These are phyloP conservation scores for Dimargaris verticillata DNA, from an alignment of 192 early-diverging fungal genomes.

Conservation along the genomic window DNA sequence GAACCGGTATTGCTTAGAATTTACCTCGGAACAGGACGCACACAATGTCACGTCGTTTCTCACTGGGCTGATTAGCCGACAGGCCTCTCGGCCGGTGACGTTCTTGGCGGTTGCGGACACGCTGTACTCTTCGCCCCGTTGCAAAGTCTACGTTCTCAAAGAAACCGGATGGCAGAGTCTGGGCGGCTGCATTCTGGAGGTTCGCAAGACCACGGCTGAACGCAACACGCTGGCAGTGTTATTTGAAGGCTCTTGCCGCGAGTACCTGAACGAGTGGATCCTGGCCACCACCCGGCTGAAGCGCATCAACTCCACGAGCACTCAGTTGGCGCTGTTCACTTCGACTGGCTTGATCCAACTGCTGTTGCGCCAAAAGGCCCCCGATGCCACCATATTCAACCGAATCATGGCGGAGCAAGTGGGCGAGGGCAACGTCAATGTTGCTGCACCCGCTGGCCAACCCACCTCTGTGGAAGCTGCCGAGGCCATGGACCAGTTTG, in stretches of 20 bases:
- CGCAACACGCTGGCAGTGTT: background rate
- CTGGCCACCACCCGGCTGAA: background rate
- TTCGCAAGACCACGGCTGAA: background rate
- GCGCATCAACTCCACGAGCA: background rate
- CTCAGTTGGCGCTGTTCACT: background rate
- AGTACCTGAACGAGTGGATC: background rate
- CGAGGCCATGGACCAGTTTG: background rate
- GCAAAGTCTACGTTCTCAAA: constrained; percentile 1
- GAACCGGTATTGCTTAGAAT: background rate
- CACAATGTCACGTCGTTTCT: background rate
- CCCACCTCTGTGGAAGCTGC: background rate
- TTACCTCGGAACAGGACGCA: background rate
- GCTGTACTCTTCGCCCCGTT: background rate
- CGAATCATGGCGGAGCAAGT: background rate
- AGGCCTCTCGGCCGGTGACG: background rate
- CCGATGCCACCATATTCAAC: background rate
- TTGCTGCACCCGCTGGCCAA: background rate
- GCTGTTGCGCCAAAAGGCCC: background rate
- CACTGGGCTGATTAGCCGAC: background rate
- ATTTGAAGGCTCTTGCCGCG: background rate
- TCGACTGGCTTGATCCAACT: background rate
- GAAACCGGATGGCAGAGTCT: background rate
- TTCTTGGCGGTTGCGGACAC: background rate
- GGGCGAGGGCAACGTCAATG: background rate
- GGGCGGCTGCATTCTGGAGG: background rate